Percentiles rank a stretch among this genome's conserved stretches.
These are phyloP conservation scores for Graphilbum ipis-grandicollis DNA, from an alignment of 2,329 filamentous ascomycete genomes.

Conservation along the genomic window DNA sequence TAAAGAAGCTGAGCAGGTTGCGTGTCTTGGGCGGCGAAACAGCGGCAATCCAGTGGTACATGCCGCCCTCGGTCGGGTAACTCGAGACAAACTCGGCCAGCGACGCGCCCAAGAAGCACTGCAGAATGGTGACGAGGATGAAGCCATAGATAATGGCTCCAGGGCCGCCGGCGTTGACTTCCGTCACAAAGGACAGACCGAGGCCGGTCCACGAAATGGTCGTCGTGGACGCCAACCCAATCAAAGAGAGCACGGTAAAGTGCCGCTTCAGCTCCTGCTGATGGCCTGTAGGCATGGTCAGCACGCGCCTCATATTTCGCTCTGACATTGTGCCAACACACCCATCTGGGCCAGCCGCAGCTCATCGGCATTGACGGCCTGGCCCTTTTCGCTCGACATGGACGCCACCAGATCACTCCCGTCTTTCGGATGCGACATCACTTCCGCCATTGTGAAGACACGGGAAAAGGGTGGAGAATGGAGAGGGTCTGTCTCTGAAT, in stretches of 20 bases:
- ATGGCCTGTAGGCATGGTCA: conserved; percentile 17
- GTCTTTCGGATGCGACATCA: not conserved
- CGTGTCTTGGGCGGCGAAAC: conserved; percentile 22
- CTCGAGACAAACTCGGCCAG: conserved; percentile 29
- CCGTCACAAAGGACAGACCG: conserved; percentile 25
- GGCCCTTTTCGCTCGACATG: not conserved
- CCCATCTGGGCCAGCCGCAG: conserved; percentile 1
- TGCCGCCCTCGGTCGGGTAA: conserved; percentile 29
- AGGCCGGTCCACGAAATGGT: conserved; percentile 32
- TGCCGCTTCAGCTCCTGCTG: conserved; percentile 29
- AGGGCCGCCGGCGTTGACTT: conserved; percentile 28
- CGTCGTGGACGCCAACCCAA: conserved; percentile 29
- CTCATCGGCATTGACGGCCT: not conserved
- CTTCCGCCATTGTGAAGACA: too few species aligned
- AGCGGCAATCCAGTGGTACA: conserved; percentile 33
- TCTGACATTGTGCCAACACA: not conserved
- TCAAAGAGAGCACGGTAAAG: conserved; percentile 27
- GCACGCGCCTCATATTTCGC: not conserved
- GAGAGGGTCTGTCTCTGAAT: too few species aligned
- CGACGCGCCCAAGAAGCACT: conserved; percentile 26
- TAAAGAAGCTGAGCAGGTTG: conserved; percentile 24
- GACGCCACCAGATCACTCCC: not conserved
- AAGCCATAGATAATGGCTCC: conserved; percentile 27
- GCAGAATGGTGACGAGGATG: conserved; percentile 16
- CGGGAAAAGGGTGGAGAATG: too few species aligned